Evolutionary conservation across 345 rosid genomes (phyloP), one percentile per base, ranked within the genome.

Genomic region (Isatis tinctoria): DNA sequence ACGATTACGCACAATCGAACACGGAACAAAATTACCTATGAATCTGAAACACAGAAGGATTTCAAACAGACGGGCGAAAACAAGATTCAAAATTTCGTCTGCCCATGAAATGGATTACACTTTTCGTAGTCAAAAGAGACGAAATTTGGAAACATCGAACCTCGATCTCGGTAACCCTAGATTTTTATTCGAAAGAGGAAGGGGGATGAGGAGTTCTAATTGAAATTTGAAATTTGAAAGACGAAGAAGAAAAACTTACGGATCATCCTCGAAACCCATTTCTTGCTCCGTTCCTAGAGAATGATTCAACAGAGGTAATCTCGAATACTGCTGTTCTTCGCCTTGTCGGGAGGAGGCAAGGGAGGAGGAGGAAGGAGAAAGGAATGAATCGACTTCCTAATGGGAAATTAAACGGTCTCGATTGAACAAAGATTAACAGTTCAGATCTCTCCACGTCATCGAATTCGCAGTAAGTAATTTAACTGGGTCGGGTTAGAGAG

Each of bases 181-280:
- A 65, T 26, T 58, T 41, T 67, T 45, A 24, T 48, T 63, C 40
- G 7, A 54, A 36, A 14, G 44, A 30, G 33, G 52, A 44, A 1
- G 7, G 10, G 17, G 35, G 33, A 2, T 18, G 10, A 8, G 18
- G 22, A 6, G 3, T 44, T 72, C 53, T 20, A 52, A 60, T 26
- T 13, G 5, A 52, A 60, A 62, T 5, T 10, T 4, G 1, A 58
- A 45, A 76, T 10, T 10, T 43, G 47, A 17, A 22, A 24, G 66
- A 69, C 3, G 22, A 8, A 12, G 24, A 10, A 70, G 52, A 30
- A 70, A 48, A 30, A 1, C 83, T 44, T 82, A 87, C 96, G 89
- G 88, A 83, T 92, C 84, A 76, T 92, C 89, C n/a, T 84, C 89
- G 79, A 81, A 87, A 67, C 77, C 96, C 93, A 90, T 90, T 37